Conservation (phyloP, 768 basidiomycete species). For the Auricularia heimuer region DNA sequence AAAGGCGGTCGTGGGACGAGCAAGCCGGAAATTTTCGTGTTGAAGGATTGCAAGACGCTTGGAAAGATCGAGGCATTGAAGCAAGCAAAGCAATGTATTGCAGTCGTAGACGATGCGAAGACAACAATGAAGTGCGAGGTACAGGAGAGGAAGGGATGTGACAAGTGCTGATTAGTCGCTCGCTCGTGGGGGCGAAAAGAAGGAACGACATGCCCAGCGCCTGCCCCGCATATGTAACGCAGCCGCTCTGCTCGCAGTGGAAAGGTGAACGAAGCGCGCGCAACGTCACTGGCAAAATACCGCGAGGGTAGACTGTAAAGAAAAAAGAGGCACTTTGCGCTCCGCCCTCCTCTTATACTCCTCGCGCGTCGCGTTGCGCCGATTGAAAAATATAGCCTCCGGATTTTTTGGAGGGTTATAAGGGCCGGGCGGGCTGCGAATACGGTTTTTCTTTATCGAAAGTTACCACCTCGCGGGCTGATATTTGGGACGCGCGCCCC, state of each 20-base stretch:
- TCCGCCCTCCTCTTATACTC: background rate
- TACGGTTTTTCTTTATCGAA: background rate
- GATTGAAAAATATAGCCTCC: background rate
- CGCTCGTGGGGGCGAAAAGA: background rate
- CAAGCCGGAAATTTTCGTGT: no score
- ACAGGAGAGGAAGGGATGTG: background rate
- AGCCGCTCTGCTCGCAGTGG: background rate
- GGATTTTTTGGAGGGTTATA: background rate
- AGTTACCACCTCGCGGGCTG: background rate
- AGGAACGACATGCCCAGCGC: slow-evolving; percentile 2
- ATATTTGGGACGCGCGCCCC: background rate
- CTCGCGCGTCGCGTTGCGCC: no score
- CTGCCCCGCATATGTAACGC: background rate
- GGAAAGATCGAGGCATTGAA: no score
- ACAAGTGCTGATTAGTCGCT: slow-evolving; percentile 1
- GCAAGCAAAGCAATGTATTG: no score
- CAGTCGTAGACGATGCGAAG: no score
- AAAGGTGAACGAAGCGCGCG: background rate
- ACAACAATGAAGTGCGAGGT: background rate
- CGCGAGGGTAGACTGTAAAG: background rate
- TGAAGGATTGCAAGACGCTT: no score
- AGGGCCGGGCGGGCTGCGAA: background rate
- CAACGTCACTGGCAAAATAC: background rate
- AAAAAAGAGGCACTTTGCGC: background rate
- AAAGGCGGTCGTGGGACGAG: no score